Percentiles rank a stretch among this genome's conserved stretches.
These are phyloP conservation scores for Pichia heedii DNA, from an alignment of 805 yeast genomes.

Conservation along the genomic window DNA sequence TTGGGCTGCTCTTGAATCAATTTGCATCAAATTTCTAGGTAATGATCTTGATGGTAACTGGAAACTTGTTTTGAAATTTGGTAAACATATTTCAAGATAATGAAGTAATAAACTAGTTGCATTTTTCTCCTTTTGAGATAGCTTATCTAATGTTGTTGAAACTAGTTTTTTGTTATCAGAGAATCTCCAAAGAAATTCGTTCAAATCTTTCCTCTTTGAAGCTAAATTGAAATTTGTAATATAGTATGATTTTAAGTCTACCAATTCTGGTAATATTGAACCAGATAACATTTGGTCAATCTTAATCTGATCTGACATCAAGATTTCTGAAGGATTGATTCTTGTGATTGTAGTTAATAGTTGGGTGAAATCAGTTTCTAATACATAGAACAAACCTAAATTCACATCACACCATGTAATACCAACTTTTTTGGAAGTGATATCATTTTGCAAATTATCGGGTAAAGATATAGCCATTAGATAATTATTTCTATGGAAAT, in stretches of 20 bases:
- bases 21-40: constrained; percentile 50
- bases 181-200: constrained; percentile 33
- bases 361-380: constrained; percentile 50
- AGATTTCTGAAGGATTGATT: constrained; percentile 72
- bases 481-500: constrained; percentile 62
- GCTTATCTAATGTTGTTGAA: constrained; percentile 21
- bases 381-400: constrained; percentile 68
- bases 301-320: constrained; percentile 43
- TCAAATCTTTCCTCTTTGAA: constrained; percentile 30
- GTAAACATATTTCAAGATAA: constrained; percentile 68
- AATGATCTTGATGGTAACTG: constrained; percentile 56
- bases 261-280: constrained; percentile 46
- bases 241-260: constrained; percentile 51
- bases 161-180: constrained; percentile 24
- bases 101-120: constrained; percentile 57
- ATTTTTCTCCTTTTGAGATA: constrained; percentile 41
- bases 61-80: constrained; percentile 53
- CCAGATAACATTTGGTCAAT: constrained; percentile 34
- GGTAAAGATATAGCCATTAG: constrained; percentile 60
- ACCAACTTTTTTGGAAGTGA: constrained; percentile 43
- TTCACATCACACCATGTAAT: constrained; percentile 85
- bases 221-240: constrained; percentile 44
- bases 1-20: constrained; percentile 71
- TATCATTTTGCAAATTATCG: constrained; percentile 30
- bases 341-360: constrained; percentile 66